Conservation (phyloP, 176 grass and related monocot species). For the Cenchrus americanus region DNA sequence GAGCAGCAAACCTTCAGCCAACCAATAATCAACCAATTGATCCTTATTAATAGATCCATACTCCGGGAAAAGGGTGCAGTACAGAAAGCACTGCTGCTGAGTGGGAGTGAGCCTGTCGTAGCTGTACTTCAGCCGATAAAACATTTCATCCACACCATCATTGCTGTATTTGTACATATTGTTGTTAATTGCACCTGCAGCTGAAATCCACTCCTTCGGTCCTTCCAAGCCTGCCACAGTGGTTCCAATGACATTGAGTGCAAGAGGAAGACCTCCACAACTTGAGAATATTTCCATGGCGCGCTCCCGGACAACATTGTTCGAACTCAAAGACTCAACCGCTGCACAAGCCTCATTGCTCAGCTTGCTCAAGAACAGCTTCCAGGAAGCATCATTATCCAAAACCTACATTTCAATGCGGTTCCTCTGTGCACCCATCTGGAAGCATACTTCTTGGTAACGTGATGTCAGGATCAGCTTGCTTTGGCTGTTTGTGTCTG, state of each 20-base stretch:
- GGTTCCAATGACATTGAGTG: slow-evolving; percentile 64
- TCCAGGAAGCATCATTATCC: slow-evolving; percentile 29
- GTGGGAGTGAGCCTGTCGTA: slow-evolving; percentile 54
- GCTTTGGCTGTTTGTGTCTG: slow-evolving; percentile 33
- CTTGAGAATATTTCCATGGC: slow-evolving; percentile 34
- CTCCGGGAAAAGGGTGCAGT: slow-evolving; percentile 70
- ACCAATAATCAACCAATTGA: slow-evolving; percentile 67
- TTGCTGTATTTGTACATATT: background rate
- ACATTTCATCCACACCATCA: slow-evolving; percentile 60
- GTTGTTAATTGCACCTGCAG: slow-evolving; percentile 21
- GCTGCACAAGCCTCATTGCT: background rate
- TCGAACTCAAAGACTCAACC: slow-evolving; percentile 1
- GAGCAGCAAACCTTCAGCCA: slow-evolving; percentile 59
- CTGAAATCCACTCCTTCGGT: slow-evolving; percentile 48
- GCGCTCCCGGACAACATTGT: background rate
- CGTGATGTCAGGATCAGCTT: slow-evolving; percentile 72
- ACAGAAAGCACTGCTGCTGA: slow-evolving; percentile 66
- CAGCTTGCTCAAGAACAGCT: slow-evolving; percentile 69
- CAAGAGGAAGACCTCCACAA: slow-evolving; percentile 78
- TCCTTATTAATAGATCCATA: slow-evolving; percentile 68
- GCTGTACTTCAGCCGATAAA: slow-evolving; percentile 60
- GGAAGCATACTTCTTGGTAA: slow-evolving; percentile 47
- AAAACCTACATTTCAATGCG: slow-evolving; percentile 57
- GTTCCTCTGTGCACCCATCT: slow-evolving; percentile 59
- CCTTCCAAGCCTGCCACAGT: slow-evolving; percentile 56